Conservation (phyloP, 2,329 filamentous ascomycete genomes). For the Periconia macrospinosa region DNA sequence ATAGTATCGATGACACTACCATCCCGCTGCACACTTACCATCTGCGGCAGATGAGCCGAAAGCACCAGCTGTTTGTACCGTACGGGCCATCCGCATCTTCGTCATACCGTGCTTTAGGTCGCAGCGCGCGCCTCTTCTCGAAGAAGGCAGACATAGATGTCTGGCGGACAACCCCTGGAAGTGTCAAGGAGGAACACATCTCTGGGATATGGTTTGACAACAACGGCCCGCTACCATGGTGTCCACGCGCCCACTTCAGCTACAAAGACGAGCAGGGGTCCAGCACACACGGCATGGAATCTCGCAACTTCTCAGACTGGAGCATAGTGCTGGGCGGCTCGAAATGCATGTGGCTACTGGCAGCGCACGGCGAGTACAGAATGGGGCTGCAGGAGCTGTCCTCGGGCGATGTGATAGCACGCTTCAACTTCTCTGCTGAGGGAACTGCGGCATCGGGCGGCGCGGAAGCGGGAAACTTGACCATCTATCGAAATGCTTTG, state of each 20-base stretch:
- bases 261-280: slow-evolving; percentile 13
- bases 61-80: slow-evolving; percentile 14
- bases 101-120: slow-evolving; percentile 30
- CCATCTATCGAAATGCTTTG: slow-evolving; percentile 26
- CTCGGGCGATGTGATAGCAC: slow-evolving; percentile 25
- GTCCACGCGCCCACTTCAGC: slow-evolving; percentile 32
- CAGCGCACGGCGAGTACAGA: slow-evolving; percentile 20
- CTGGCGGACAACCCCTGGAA: slow-evolving; percentile 16
- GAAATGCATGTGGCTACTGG: slow-evolving; percentile 29
- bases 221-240: slow-evolving; percentile 35
- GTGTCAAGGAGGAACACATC: slow-evolving; percentile 22
- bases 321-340: slow-evolving; percentile 13
- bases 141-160: slow-evolving; percentile 39
- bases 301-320: slow-evolving; percentile 36
- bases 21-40: slow-evolving; percentile 15
- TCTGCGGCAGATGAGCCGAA: slow-evolving; percentile 15
- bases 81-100: slow-evolving; percentile 7
- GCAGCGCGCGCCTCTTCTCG: slow-evolving; percentile 30
- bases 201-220: slow-evolving; percentile 30
- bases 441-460: slow-evolving; percentile 30
- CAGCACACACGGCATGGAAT: slow-evolving; percentile 29
- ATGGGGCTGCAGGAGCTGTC: slow-evolving; percentile 23
- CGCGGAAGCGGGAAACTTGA: slow-evolving; percentile 31
- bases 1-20: slow-evolving; percentile 9
- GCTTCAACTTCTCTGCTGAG: slow-evolving; percentile 31